Conservation (phyloP, 495 filamentous ascomycete species). For the Xeromyces bisporus region DNA sequence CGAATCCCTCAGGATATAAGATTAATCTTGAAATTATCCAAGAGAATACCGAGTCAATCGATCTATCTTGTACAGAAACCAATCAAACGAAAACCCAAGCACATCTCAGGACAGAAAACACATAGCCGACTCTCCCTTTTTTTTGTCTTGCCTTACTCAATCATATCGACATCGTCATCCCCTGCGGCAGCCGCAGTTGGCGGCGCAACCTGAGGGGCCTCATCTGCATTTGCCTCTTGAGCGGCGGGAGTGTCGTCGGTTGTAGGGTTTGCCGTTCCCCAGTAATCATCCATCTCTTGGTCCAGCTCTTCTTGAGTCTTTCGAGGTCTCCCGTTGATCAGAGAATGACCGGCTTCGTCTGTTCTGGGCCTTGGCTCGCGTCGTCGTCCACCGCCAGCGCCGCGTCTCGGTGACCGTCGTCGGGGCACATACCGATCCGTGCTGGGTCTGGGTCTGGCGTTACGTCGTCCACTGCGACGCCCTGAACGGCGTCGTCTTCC, state of each 20-base stretch:
- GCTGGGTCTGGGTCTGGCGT: constrained; percentile 50
- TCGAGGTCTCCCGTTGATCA: constrained; percentile 43
- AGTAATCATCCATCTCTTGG: constrained; percentile 94
- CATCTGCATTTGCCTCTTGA: constrained; percentile 10
- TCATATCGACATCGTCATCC: constrained; percentile 44
- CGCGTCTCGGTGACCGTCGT: constrained; percentile 22
- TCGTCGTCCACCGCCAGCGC: constrained; percentile 33
- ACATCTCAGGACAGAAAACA: no score
- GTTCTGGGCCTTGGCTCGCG: constrained; percentile 20
- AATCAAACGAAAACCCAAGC: no score
- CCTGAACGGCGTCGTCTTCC: constrained; percentile 21
- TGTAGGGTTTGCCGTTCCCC: constrained; percentile 31
- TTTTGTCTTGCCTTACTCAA: constrained; percentile 16
- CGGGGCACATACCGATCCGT: constrained; percentile 79
- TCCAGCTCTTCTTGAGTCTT: constrained; percentile 91
- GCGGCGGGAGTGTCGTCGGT: constrained; percentile 6
- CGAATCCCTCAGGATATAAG: no score
- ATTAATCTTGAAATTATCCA: no score
- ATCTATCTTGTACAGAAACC: no score
- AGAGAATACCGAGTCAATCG: no score
- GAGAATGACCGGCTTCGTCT: constrained; percentile 17
- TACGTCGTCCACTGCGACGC: constrained; percentile 34
- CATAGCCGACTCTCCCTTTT: no score
- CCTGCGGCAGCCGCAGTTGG: constrained; percentile 19
- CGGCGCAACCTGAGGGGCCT: constrained; percentile 9